Evolutionary conservation across 495 filamentous ascomycete species (phyloP).

Genomic region (Clavariopsis aquatica): DNA sequence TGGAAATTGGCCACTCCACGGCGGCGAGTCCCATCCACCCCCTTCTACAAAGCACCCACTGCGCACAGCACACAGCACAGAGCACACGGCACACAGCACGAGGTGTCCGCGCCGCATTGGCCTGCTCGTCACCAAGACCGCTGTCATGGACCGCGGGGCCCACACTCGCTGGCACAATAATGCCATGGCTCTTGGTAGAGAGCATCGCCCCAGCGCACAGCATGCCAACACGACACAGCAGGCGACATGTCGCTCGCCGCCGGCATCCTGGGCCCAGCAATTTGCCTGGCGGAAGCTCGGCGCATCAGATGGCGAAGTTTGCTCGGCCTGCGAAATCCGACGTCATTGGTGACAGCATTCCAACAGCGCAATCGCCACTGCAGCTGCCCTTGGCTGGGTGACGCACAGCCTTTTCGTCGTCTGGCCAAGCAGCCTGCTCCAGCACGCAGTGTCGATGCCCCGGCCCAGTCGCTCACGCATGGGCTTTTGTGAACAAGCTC

Average conservation of each 20-base stretch:
- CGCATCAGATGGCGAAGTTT: neutral
- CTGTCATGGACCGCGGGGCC: neutral
- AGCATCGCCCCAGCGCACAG: neutral
- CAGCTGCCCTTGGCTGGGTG: neutral
- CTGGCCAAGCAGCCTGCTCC: too few relatives aligned
- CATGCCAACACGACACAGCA: neutral
- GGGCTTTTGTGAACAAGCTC: too few relatives aligned
- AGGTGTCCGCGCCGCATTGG: neutral
- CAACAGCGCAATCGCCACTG: too few relatives aligned
- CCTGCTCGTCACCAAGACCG: constrained; percentile 2
- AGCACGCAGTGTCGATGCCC: too few relatives aligned
- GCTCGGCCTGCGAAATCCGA: too few relatives aligned
- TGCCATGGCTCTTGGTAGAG: neutral
- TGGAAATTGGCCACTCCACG: constrained; percentile 14
- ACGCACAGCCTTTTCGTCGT: too few relatives aligned
- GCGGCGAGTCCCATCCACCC: neutral
- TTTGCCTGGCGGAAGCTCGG: neutral
- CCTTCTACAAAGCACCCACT: too few relatives aligned
- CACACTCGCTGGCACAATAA: neutral
- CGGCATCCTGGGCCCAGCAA: neutral
- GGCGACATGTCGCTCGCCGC: neutral
- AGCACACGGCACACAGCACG: too few relatives aligned
- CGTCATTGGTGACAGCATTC: too few relatives aligned
- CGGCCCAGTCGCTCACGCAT: too few relatives aligned
- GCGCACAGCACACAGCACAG: too few relatives aligned